Evolutionary conservation across 257 asterid genomes (phyloP).

Genomic region (Solanum phureja): DNA sequence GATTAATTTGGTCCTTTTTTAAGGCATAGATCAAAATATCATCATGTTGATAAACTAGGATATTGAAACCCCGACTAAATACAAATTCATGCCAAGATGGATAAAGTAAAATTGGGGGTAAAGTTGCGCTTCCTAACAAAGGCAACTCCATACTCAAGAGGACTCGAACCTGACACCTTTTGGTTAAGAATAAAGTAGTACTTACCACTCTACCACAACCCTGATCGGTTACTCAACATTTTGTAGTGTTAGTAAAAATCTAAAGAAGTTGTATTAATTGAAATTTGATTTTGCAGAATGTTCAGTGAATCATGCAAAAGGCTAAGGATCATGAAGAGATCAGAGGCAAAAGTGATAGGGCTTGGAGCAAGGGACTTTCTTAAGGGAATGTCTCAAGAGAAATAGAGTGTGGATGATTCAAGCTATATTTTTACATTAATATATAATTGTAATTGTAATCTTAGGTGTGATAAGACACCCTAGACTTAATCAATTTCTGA

Average conservation of each 20-base stretch:
- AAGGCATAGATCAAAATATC: too few species aligned
- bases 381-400: constrained; percentile 23
- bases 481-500: neutral
- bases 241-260: neutral
- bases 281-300: constrained; percentile 38
- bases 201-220: too few species aligned
- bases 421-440: neutral
- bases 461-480: neutral
- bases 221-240: neutral
- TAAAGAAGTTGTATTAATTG: neutral
- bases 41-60: too few species aligned
- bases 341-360: constrained; percentile 47
- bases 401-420: neutral
- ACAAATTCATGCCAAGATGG: too few species aligned
- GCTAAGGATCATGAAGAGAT: constrained; percentile 69
- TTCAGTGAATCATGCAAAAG: constrained; percentile 64
- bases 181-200: too few species aligned
- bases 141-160: too few species aligned
- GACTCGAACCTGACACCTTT: too few species aligned
- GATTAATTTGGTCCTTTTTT: neutral
- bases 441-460: neutral
- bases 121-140: fast-evolving
- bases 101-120: too few species aligned
- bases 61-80: too few species aligned
- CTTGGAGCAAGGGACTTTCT: constrained; percentile 42